Evolutionary conservation across 805 yeast genomes (phyloP).

Genomic region (Saccharomycopsis babjevae): DNA sequence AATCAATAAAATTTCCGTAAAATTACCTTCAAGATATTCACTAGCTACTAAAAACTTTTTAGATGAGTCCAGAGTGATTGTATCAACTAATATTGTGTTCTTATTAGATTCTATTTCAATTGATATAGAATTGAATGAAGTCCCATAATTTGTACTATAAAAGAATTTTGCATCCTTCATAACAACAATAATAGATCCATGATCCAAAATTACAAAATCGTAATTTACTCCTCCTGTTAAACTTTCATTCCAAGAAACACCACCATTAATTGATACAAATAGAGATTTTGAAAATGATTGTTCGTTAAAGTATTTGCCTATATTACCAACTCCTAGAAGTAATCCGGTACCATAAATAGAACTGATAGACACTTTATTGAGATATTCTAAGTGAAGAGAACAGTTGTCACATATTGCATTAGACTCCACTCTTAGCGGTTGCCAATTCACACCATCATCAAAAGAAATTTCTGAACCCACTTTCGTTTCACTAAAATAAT

Average conservation of each 20-base stretch:
- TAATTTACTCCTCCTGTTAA: slow-evolving; percentile 45
- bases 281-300: slow-evolving; percentile 47
- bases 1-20: slow-evolving; percentile 39
- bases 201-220: slow-evolving; percentile 95
- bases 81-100: slow-evolving; percentile 83
- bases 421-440: neutral
- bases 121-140: slow-evolving; percentile 42
- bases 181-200: slow-evolving; percentile 78
- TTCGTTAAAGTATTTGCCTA: slow-evolving; percentile 48
- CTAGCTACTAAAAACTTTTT: slow-evolving; percentile 63
- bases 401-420: neutral
- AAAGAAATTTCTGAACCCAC: slow-evolving; percentile 66
- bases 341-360: slow-evolving; percentile 43
- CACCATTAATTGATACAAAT: slow-evolving; percentile 77
- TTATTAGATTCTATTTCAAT: slow-evolving; percentile 38
- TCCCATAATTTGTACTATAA: slow-evolving; percentile 74
- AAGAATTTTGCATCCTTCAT: slow-evolving; percentile 47
- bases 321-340: slow-evolving; percentile 81
- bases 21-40: slow-evolving; percentile 22
- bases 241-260: slow-evolving; percentile 76
- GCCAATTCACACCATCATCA: slow-evolving; percentile 89
- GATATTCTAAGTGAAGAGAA: neutral
- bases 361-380: neutral
- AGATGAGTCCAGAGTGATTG: slow-evolving; percentile 84
- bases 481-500: slow-evolving; percentile 33